phyloP scores from a whole-genome alignment of 1,139 yeast genomes.

The Magnusiomyces tetraspermus region DNA sequence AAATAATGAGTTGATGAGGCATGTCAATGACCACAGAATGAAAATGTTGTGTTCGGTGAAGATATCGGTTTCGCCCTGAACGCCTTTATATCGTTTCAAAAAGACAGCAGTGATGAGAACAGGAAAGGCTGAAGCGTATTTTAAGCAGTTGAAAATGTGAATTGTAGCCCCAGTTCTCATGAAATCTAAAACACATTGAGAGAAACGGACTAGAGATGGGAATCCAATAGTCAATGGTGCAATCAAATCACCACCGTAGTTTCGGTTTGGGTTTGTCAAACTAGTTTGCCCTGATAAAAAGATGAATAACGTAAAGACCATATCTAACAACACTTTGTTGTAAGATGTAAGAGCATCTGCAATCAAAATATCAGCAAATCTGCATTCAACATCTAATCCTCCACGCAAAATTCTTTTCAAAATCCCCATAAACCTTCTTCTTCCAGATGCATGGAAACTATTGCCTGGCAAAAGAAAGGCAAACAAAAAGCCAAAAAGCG shows the following conservation, averaged over 20 bases:
- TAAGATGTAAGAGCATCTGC: constrained; percentile 79
- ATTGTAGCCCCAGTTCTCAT: constrained; percentile 38
- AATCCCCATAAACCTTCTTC: constrained; percentile 31
- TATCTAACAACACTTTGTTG: constrained; percentile 64
- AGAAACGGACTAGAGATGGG: constrained; percentile 65
- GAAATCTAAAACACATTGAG: constrained; percentile 73
- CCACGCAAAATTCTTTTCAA: constrained; percentile 46
- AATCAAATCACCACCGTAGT: constrained; percentile 31
- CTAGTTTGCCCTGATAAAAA: constrained; percentile 25
- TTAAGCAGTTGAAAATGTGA: constrained; percentile 62
- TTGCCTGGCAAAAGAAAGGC: constrained; percentile 25
- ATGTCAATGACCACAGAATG: constrained; percentile 43
- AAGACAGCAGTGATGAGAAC: constrained; percentile 36
- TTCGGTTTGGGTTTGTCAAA: constrained; percentile 30
- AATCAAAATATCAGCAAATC: constrained; percentile 70
- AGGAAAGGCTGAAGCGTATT: constrained; percentile 67
- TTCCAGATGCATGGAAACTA: constrained; percentile 23
- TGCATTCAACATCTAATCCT: constrained; percentile 41
- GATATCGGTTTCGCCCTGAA: constrained; percentile 15
- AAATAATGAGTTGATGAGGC: constrained; percentile 60
- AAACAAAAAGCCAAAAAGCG: constrained; percentile 26
- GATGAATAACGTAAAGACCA: constrained; percentile 41
- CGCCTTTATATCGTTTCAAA: constrained; percentile 13
- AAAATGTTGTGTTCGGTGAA: constrained; percentile 24
- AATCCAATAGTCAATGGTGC: constrained; percentile 45